Conservation (phyloP, 1,284 basidiomycete genomes). For the Apiotrichum veenhuisii region DNA sequence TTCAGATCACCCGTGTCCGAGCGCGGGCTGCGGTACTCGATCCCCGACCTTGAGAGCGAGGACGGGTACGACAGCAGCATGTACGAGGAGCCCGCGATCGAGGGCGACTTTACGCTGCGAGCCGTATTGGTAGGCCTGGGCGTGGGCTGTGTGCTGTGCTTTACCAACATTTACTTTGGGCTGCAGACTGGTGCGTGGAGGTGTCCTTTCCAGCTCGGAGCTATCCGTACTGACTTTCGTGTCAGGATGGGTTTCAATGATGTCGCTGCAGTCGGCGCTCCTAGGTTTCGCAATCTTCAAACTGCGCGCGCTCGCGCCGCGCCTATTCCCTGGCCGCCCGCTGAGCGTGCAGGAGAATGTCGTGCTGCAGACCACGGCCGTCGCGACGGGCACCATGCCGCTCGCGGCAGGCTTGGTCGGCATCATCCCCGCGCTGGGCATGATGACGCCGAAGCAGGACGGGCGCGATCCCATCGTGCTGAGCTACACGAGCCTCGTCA, state of each 20-base stretch:
- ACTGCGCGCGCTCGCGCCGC: slow-evolving; percentile 58
- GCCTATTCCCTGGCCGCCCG: slow-evolving; percentile 45
- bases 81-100: slow-evolving; percentile 23
- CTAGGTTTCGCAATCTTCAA: slow-evolving; percentile 82
- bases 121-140: slow-evolving; percentile 45
- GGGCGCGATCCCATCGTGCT: slow-evolving; percentile 70
- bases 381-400: slow-evolving; percentile 80
- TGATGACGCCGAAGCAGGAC: slow-evolving; percentile 71
- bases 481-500: slow-evolving; percentile 65
- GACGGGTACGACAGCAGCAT: slow-evolving; percentile 12
- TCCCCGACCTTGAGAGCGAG: slow-evolving; percentile 20
- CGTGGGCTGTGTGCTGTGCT: slow-evolving; percentile 46
- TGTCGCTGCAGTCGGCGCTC: slow-evolving; percentile 89
- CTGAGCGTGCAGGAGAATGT: slow-evolving; percentile 86
- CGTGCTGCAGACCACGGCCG: slow-evolving; percentile 90
- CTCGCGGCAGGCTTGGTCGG: slow-evolving; percentile 92
- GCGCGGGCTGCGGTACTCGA: slow-evolving; percentile 17
- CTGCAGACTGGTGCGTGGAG: slow-evolving; percentile 43
- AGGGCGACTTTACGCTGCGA: slow-evolving; percentile 45
- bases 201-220: too few relatives aligned
- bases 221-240: not conserved
- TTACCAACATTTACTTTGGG: slow-evolving; percentile 52
- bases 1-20: slow-evolving; percentile 24
- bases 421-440: slow-evolving; percentile 81
- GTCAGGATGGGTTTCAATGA: slow-evolving; percentile 58